Conservation (phyloP, 73 alveolate species). For the Stentor roeselii region DNA sequence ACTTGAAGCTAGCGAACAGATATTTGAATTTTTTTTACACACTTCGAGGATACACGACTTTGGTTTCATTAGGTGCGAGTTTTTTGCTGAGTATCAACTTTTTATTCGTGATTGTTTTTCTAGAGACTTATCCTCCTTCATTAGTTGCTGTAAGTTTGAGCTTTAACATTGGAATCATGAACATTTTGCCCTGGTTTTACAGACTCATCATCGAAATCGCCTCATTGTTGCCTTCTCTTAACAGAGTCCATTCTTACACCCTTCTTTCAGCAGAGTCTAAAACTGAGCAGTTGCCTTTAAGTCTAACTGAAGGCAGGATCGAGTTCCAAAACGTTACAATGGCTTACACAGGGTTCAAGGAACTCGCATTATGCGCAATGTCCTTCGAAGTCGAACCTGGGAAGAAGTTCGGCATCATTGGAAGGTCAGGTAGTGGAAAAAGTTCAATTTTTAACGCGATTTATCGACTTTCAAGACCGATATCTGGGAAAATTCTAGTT, state of each 20-base stretch:
- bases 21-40: not conserved
- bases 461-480: not conserved
- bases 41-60: not conserved
- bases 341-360: not conserved
- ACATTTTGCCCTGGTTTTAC: not conserved
- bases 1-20: not conserved
- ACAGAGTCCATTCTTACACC: not conserved
- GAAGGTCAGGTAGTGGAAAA: conserved; percentile 26
- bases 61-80: not conserved
- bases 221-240: not conserved
- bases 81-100: not conserved
- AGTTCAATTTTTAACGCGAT: conserved; percentile 6
- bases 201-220: not conserved
- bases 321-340: not conserved
- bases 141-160: not conserved
- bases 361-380: not conserved
- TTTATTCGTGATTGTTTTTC: not conserved
- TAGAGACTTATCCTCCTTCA: not conserved
- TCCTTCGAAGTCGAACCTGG: not conserved
- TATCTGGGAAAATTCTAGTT: not conserved
- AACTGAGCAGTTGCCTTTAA: not conserved
- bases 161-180: not conserved
- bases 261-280: not conserved
- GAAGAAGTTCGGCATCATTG: not conserved
- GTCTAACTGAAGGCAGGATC: not conserved